Conservation (phyloP, 192 early-diverging fungal species). For the Paraglomus occultum region DNA sequence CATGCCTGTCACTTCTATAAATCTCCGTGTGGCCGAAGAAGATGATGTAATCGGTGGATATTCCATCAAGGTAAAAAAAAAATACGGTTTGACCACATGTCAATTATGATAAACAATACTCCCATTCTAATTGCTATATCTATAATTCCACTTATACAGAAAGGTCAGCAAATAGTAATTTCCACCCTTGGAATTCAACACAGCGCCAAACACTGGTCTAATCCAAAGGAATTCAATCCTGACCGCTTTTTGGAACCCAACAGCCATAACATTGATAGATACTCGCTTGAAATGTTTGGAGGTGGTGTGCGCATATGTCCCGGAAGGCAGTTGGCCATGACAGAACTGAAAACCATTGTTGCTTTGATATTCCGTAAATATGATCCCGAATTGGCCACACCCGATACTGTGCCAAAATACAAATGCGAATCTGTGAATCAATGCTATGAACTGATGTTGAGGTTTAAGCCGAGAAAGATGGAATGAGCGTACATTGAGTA, state of each 20-base stretch:
- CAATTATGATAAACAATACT: too few species aligned
- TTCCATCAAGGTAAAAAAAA: background rate
- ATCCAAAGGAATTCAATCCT: constrained; percentile 1
- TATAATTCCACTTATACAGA: too few species aligned
- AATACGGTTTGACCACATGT: too few species aligned
- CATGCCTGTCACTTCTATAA: background rate
- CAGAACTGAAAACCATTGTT: constrained; percentile 1
- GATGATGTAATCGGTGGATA: constrained; percentile 5
- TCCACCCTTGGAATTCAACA: background rate
- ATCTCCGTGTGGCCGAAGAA: background rate
- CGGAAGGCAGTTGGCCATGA: constrained; percentile 16
- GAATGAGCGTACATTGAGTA: too few species aligned
- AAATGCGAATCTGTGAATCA: too few species aligned
- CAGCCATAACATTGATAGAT: background rate
- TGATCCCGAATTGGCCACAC: constrained; percentile 10
- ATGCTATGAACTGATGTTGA: too few species aligned
- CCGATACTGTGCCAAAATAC: too few species aligned
- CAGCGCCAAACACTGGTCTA: background rate
- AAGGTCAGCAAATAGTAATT: background rate
- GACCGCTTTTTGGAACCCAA: background rate
- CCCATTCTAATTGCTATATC: too few species aligned
- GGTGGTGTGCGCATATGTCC: background rate
- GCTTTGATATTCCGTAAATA: background rate
- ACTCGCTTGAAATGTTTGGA: constrained; percentile 7
- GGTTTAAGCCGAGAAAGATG: too few species aligned